Conservation (phyloP, 306 rosid species). For the Hippophae rhamnoides region DNA sequence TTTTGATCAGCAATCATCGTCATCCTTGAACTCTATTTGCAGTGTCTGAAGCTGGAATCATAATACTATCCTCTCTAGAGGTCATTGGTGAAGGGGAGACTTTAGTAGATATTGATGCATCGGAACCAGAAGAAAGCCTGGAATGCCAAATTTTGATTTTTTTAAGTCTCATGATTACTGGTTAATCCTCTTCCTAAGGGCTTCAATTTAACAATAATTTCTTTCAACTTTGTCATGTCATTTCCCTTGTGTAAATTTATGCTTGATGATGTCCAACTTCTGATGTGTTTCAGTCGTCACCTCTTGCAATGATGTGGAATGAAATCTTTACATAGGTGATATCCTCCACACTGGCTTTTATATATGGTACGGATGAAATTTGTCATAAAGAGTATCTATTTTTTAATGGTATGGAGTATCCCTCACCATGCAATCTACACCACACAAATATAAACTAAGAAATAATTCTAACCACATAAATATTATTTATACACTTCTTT, state of each 20-base stretch:
- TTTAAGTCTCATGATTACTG: constrained; percentile 69
- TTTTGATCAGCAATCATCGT: not conserved
- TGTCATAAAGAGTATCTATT: constrained; percentile 59
- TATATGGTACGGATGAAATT: constrained; percentile 80
- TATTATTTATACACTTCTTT: no score
- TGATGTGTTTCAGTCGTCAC: constrained; percentile 52
- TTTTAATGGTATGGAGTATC: constrained; percentile 64
- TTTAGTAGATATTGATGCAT: constrained; percentile 26
- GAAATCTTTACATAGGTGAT: constrained; percentile 68
- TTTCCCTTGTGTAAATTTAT: constrained; percentile 6
- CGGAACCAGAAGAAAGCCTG: constrained; percentile 54
- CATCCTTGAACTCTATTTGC: constrained; percentile 20
- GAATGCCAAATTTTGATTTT: constrained; percentile 30
- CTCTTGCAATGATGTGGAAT: constrained; percentile 81
- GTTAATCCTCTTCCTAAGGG: constrained; percentile 81
- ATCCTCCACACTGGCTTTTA: constrained; percentile 69
- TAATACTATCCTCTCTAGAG: constrained; percentile 40
- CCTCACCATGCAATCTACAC: not conserved
- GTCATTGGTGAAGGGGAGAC: constrained; percentile 3
- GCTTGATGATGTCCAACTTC: constrained; percentile 1
- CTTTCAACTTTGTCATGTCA: not conserved
- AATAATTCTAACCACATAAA: no score
- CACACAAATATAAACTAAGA: no score
- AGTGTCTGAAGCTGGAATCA: constrained; percentile 76
- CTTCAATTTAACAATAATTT: constrained; percentile 57